Base-by-base conservation (phyloP, 495 filamentous ascomycete genomes). In the Astrothelium macrocarpum region DNA sequence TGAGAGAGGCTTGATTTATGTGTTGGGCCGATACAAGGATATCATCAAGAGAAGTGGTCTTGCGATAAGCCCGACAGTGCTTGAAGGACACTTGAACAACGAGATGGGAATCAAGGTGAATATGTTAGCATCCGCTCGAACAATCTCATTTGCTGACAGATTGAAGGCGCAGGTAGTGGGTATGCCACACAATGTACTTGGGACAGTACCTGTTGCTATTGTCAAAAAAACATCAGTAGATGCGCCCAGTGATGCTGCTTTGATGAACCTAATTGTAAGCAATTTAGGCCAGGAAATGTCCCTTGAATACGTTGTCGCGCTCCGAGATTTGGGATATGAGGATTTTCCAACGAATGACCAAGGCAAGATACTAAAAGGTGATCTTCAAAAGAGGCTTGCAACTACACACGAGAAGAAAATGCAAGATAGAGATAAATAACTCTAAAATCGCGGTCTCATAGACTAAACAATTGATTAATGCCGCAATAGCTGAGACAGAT, bases 11-110 rank as follows among this genome's bases (percentile, higher is more conserved):
- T 11, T 18, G 11, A 2, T 64, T 20, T 64, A 59, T 39, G 43
- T 64, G 12, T n/a, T 64, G 14, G 46, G 49, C 9, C 29, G 62
- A 59, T 59, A 26, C 20, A 64, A 64, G 25, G 62, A 64, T 23
- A 29, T 64, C 29, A 59, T 64, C 0, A 64, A 64, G 53, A 59
- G 43, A 39, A 43, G 25, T 49, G 62, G 62, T 2, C n/a, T 59
- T 16, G 23, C 46, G 2, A 29, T 64, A 9, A 59, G 49, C 16
- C 62, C 62, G n/a, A 58, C 53, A n/a, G 62, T 64, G 3, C 16
- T 64, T 25, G 62, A 64, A 43, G 43, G 49, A 14, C 32, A 43
- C 25, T 25, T 64, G 10, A 59, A 59, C 25, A 32, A 16, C 29
- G n/a, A 26, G 18, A 18, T 18, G 2, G 62, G 53, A 18, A 49